phyloP scores from a whole-genome alignment of 495 filamentous ascomycete species.

The Wilcoxina mikolae region DNA sequence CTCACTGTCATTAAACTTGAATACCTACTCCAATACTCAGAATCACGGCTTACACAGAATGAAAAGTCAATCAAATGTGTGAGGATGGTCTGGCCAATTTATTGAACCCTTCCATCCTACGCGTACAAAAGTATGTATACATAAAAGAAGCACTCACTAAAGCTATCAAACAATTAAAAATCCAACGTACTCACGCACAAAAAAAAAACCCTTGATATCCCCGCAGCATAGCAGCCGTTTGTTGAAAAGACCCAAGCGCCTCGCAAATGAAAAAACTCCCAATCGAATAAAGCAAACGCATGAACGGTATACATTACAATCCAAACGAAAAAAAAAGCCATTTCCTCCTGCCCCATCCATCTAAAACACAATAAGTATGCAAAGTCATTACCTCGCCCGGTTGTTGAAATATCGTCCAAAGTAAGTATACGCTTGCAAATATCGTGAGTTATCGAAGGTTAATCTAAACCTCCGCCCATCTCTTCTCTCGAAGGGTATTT shows the following conservation, averaged over 20 bases:
- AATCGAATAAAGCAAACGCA: background rate
- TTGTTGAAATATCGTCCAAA: background rate
- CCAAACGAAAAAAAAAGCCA: background rate
- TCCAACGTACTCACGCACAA: background rate
- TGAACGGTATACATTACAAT: background rate
- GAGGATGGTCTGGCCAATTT: no score
- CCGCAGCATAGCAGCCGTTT: background rate
- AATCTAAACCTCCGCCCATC: conserved; percentile 57
- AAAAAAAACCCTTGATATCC: background rate
- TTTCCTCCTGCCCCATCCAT: background rate
- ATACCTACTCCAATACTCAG: no score
- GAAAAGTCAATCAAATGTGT: no score
- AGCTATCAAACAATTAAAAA: background rate
- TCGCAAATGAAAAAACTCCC: background rate
- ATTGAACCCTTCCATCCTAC: no score
- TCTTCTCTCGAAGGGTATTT: conserved; percentile 53
- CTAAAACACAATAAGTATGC: background rate
- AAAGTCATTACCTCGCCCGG: background rate
- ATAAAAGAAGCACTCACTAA: no score
- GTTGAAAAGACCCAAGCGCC: background rate
- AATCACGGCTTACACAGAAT: no score
- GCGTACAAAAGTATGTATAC: no score
- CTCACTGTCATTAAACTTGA: no score
- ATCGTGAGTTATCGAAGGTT: background rate
- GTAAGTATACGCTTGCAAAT: background rate